Percentiles rank a stretch among this genome's conserved stretches.
Conservation (phyloP, 345 rosid genomes). For the Eucalyptus virginea region DNA sequence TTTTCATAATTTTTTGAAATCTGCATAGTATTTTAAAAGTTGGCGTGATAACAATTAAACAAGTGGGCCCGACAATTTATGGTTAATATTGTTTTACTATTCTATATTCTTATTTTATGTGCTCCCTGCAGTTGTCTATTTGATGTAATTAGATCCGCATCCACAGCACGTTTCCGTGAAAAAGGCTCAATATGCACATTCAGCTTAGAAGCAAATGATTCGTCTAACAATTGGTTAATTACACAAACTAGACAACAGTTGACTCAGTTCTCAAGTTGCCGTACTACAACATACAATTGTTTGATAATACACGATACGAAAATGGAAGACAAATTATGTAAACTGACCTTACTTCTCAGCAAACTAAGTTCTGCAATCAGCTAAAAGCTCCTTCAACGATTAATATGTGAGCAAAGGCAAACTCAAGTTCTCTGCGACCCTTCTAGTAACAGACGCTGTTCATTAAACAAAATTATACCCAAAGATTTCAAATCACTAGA, state of each 20-base stretch:
- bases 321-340: background rate
- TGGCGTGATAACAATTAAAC: background rate
- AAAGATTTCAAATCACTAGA: background rate
- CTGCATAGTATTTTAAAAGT: rapidly evolving
- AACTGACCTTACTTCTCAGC: background rate
- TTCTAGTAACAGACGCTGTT: background rate
- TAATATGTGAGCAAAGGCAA: background rate
- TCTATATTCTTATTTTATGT: background rate
- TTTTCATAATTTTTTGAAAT: background rate
- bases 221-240: background rate
- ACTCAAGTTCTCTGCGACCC: background rate
- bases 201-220: background rate
- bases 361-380: background rate
- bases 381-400: background rate
- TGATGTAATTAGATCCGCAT: background rate
- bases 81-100: background rate
- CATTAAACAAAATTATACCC: background rate
- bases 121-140: background rate
- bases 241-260: background rate
- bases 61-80: rapidly evolving
- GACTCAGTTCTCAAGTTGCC: background rate
- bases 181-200: background rate
- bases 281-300: background rate
- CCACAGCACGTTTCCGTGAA: background rate
- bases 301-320: background rate